phyloP scores from a whole-genome alignment of 1,284 basidiomycete genomes.

The Rhodofomes roseus region DNA sequence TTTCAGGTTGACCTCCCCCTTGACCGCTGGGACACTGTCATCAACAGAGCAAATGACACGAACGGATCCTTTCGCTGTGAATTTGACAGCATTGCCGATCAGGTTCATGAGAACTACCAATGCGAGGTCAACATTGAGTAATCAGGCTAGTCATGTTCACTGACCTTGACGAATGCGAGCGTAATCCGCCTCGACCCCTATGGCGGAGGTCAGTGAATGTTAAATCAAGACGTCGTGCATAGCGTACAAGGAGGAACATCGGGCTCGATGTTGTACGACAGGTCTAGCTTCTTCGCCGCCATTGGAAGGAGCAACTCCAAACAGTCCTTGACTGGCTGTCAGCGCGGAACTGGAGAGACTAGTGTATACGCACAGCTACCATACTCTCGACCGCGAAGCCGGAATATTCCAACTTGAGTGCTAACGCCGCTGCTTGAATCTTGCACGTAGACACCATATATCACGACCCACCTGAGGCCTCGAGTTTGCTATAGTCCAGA shows the following conservation, averaged over 20 bases:
- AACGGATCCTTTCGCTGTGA: slow-evolving; percentile 59
- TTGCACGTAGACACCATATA: background rate
- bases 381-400: slow-evolving; percentile 68
- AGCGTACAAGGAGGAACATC: slow-evolving; percentile 57
- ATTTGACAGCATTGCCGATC: slow-evolving; percentile 73
- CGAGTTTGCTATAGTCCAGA: slow-evolving; percentile 70
- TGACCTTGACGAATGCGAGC: slow-evolving; percentile 67
- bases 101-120: slow-evolving; percentile 65
- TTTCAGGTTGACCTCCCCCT: slow-evolving; percentile 51
- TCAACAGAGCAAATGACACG: slow-evolving; percentile 57
- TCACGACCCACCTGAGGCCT: slow-evolving; percentile 52
- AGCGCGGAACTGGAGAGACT: background rate
- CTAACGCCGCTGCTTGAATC: slow-evolving; percentile 27
- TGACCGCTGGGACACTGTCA: slow-evolving; percentile 23
- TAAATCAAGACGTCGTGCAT: background rate
- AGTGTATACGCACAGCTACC: slow-evolving; percentile 48
- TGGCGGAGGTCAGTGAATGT: background rate
- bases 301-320: slow-evolving; percentile 69
- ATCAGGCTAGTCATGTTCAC: background rate
- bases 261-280: slow-evolving; percentile 65
- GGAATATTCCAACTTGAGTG: slow-evolving; percentile 63
- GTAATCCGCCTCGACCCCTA: slow-evolving; percentile 70
- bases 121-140: background rate
- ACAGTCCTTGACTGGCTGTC: slow-evolving; percentile 45
- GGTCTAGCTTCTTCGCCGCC: slow-evolving; percentile 67